Conservation (phyloP, 257 asterid species). For the Solanum bulbocastanum region DNA sequence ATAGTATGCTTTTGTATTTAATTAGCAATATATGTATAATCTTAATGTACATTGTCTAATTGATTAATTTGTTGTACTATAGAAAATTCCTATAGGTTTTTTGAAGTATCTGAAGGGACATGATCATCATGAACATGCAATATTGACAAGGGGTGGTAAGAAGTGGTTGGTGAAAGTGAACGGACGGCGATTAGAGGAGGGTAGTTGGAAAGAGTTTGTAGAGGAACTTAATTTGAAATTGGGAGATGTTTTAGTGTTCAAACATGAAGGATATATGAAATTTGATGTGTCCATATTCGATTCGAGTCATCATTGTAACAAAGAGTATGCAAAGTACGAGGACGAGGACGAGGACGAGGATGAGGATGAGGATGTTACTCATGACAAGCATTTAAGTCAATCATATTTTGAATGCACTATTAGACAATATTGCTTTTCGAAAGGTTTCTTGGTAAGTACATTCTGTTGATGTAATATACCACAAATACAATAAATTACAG, state of each 20-base stretch:
- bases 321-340: not conserved
- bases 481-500: too few species aligned
- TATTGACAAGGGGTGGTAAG: not conserved
- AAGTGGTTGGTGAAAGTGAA: not conserved
- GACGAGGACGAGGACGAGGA: not conserved
- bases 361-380: not conserved
- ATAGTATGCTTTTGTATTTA: too few species aligned
- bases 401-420: not conserved
- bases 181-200: not conserved
- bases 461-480: not conserved
- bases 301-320: not conserved
- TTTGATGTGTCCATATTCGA: not conserved
- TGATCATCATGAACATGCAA: not conserved
- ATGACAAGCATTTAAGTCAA: not conserved
- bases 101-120: not conserved
- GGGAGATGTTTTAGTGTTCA: not conserved
- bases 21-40: not conserved
- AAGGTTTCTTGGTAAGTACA: not conserved
- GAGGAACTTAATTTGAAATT: not conserved
- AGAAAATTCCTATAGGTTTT: not conserved
- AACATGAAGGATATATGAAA: not conserved
- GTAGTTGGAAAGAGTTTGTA: not conserved
- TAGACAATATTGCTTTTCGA: not conserved
- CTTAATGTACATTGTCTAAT: not conserved
- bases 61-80: not conserved